Percentiles rank a stretch among this genome's conserved stretches.
These are phyloP conservation scores for Microcos paniculata DNA, from an alignment of 345 rosid genomes.

Conservation along the genomic window DNA sequence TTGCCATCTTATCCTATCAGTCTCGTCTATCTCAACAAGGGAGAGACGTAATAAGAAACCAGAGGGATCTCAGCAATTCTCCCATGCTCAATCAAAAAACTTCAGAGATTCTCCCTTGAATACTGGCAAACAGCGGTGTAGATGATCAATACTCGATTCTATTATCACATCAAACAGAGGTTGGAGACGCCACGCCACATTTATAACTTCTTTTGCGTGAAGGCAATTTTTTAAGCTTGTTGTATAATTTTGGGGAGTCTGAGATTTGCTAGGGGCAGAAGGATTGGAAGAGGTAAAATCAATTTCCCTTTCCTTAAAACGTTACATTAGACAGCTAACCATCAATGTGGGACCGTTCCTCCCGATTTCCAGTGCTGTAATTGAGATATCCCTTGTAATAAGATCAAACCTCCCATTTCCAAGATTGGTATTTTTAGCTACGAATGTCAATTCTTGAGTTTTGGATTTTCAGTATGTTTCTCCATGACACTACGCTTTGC, in stretches of 20 bases:
- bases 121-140: conserved; percentile 50
- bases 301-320: conserved; percentile 19
- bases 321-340: conserved; percentile 42
- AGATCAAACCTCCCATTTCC: conserved; percentile 32
- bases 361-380: conserved; percentile 32
- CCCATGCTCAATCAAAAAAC: conserved; percentile 40
- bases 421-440: conserved; percentile 30
- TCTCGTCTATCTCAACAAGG: conserved; percentile 64
- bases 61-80: conserved; percentile 41
- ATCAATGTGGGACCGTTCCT: conserved; percentile 20
- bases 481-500: neutral
- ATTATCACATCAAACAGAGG: conserved; percentile 25
- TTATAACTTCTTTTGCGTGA: conserved; percentile 21
- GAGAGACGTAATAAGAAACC: conserved; percentile 61
- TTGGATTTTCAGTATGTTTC: conserved; percentile 16
- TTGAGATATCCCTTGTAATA: conserved; percentile 39
- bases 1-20: conserved; percentile 60
- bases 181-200: conserved; percentile 21
- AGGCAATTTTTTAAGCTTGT: conserved; percentile 31
- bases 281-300: conserved; percentile 20
- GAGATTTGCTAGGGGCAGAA: conserved; percentile 26
- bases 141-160: conserved; percentile 31
- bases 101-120: conserved; percentile 53
- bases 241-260: conserved; percentile 25
- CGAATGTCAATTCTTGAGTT: conserved; percentile 28